Evolutionary conservation across 257 asterid species (phyloP).

Genomic region (Apocynum venetum): DNA sequence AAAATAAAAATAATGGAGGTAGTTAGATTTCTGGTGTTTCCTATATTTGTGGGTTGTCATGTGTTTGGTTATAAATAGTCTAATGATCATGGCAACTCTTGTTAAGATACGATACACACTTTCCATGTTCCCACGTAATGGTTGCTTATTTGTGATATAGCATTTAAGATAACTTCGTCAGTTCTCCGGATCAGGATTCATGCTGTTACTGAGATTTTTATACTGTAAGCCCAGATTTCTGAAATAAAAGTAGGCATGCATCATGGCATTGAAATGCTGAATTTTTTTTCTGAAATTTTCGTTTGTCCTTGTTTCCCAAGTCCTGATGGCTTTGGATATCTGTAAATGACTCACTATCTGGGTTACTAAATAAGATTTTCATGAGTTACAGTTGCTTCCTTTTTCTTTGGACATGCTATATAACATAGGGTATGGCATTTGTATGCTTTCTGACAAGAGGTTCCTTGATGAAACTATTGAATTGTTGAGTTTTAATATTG

Average conservation of each 20-base stretch:
- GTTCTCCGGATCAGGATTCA: neutral
- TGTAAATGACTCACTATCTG: neutral
- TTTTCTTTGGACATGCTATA: neutral
- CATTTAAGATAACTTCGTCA: neutral
- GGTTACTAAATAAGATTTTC: neutral
- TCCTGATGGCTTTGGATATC: neutral
- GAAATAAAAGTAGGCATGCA: neutral
- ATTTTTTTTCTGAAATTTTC: neutral
- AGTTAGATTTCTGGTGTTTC: neutral
- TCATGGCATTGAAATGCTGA: neutral
- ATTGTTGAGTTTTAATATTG: neutral
- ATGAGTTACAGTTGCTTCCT: neutral
- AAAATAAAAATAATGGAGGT: neutral
- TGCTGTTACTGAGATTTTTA: neutral
- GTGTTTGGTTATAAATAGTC: neutral
- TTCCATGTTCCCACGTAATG: neutral
- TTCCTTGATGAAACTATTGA: neutral
- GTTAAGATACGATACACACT: neutral
- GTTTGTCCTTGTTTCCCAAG: neutral
- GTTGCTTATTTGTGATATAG: neutral
- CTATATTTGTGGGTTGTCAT: neutral
- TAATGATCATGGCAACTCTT: neutral
- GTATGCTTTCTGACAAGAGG: neutral
- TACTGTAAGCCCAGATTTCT: neutral
- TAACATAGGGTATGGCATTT: no score